Evolutionary conservation across 108 stramenopile species (phyloP).

Genomic region (Fragilaria crotonensis): DNA sequence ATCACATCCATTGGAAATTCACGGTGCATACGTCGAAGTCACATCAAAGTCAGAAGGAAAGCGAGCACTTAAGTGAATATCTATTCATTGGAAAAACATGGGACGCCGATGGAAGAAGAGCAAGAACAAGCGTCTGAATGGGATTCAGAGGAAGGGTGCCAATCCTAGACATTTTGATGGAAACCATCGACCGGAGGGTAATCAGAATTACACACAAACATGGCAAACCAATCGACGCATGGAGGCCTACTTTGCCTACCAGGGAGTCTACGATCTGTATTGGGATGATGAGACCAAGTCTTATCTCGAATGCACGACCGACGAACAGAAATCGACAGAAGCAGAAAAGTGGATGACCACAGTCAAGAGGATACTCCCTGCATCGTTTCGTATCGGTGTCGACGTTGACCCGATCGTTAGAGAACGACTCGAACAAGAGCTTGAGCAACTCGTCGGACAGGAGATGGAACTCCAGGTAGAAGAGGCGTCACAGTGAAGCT

Average conservation of each 20-base stretch:
- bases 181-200: not conserved
- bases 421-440: constrained; percentile 40
- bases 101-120: constrained; percentile 6
- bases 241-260: constrained; percentile 74
- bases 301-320: constrained; percentile 39
- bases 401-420: constrained; percentile 53
- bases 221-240: constrained; percentile 57
- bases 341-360: constrained; percentile 48
- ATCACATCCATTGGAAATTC: no score
- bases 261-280: constrained; percentile 47
- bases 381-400: constrained; percentile 72
- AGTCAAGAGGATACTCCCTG: constrained; percentile 49
- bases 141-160: not conserved
- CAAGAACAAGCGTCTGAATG: not conserved
- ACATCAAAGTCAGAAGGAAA: no score
- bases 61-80: constrained; percentile 6
- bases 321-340: constrained; percentile 55
- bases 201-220: constrained; percentile 1
- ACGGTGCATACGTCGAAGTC: no score
- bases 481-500: constrained; percentile 38
- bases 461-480: constrained; percentile 67
- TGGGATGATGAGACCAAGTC: constrained; percentile 7
- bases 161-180: not conserved
- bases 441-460: constrained; percentile 58
- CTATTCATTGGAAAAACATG: not conserved